Evolutionary conservation across 208 protist genomes (phyloP).

Genomic region (Porcisia hertigi): DNA sequence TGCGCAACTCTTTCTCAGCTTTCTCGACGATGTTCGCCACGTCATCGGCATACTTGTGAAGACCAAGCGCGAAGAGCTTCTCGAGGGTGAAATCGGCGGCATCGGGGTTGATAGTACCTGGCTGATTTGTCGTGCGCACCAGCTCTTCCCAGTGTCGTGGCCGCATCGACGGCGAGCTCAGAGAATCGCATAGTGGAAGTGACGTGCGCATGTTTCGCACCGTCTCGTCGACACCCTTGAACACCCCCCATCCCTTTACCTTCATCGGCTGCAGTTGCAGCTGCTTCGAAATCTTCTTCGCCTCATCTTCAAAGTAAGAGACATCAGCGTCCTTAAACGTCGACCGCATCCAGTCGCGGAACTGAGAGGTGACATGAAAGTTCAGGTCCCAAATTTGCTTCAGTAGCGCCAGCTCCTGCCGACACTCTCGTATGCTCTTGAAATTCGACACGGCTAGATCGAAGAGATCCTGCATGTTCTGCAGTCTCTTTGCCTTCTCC

Average conservation of each 20-base stretch:
- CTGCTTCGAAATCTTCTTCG: constrained; percentile 94
- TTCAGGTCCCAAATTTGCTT: constrained; percentile 95
- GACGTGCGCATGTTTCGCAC: constrained; percentile 96
- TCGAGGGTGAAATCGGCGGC: constrained; percentile 93
- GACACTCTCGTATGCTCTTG: constrained; percentile 91
- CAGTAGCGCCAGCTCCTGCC: constrained; percentile 90
- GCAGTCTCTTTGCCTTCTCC: constrained; percentile 83
- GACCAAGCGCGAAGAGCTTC: constrained; percentile 95
- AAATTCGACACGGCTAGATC: constrained; percentile 93
- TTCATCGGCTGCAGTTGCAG: constrained; percentile 93
- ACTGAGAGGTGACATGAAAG: constrained; percentile 92
- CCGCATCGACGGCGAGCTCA: constrained; percentile 94
- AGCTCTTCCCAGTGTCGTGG: constrained; percentile 96
- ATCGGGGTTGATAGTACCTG: constrained; percentile 87
- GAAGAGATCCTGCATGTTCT: constrained; percentile 95
- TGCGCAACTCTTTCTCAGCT: constrained; percentile 96
- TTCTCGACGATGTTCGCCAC: constrained; percentile 97
- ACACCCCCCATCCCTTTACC: constrained; percentile 93
- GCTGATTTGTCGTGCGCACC: constrained; percentile 92
- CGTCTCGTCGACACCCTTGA: constrained; percentile 92
- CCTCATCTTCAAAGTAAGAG: constrained; percentile 91
- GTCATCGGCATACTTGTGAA: constrained; percentile 97
- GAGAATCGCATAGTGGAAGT: constrained; percentile 90
- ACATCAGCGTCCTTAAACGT: constrained; percentile 95
- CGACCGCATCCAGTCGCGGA: constrained; percentile 93